A percentile compares a stretch with the other conserved stretches of the same genome.
Evolutionary conservation across 306 rosid species (phyloP).

Genomic region (Lablab purpureus): DNA sequence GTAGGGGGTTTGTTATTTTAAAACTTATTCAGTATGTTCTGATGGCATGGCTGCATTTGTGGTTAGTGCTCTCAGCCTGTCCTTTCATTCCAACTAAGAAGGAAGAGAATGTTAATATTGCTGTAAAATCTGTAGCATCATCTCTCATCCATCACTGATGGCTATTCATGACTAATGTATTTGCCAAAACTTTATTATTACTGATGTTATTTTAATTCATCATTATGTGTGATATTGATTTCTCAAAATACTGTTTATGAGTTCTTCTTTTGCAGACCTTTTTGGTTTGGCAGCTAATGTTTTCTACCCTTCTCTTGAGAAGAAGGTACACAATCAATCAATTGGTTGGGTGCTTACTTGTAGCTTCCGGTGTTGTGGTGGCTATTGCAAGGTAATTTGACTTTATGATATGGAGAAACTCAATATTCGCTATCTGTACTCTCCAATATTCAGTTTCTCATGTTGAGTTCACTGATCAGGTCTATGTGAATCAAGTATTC

Average conservation of each 20-base stretch:
- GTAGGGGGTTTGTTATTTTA: constrained; percentile 1
- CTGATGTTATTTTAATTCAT: constrained; percentile 29
- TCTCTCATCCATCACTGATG: constrained; percentile 13
- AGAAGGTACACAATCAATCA: constrained; percentile 77
- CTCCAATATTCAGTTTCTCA: constrained; percentile 33
- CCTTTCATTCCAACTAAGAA: constrained; percentile 26
- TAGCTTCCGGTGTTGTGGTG: constrained; percentile 75
- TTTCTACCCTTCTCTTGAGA: constrained; percentile 68
- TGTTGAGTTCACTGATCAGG: constrained; percentile 35
- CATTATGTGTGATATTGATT: constrained; percentile 21
- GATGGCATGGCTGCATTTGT: constrained; percentile 14
- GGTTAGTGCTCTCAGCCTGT: neutral
- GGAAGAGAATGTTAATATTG: constrained; percentile 22
- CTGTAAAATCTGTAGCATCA: constrained; percentile 31
- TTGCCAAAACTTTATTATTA: constrained; percentile 6
- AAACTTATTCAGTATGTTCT: constrained; percentile 31
- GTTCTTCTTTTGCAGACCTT: constrained; percentile 68
- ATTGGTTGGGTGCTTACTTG: constrained; percentile 79
- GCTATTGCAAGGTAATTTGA: constrained; percentile 79
- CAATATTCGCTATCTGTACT: constrained; percentile 20
- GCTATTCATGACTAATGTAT: constrained; percentile 11
- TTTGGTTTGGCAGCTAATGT: constrained; percentile 90
- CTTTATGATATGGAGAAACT: constrained; percentile 38
- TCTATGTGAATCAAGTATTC: neutral
- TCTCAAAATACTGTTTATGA: constrained; percentile 35